Base-by-base conservation (phyloP, 2,329 filamentous ascomycete species). In the Talaromyces atroroseus region DNA sequence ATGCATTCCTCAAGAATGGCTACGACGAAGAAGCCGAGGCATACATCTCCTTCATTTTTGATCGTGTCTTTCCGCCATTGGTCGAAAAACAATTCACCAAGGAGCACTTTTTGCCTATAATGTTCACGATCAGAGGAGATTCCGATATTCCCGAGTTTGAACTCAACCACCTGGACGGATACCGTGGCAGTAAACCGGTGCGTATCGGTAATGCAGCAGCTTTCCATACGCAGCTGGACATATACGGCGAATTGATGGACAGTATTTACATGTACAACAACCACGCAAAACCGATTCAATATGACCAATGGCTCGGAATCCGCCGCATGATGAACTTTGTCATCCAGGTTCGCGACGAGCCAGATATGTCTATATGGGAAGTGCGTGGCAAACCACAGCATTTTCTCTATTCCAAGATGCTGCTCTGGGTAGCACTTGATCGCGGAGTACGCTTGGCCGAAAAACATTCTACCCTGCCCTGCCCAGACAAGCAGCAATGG, bases 281-380 rank as follows among this genome's bases (percentile, higher is more conserved):
- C 68, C 88, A 89, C 66, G 87, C 87, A 12, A 90, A 88, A 65
- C 88, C 88, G 0, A 80, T 87, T 20, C 84, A 84, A 4, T 92
- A 88, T 80, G 88, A 91, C 58, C 83, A 87, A 59, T 92, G 88
- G 88, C 78, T 85, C 44, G 79, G 82, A 2, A 82, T 92, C 24
- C 80, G 88, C 18, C 80, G 87, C 57, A 83, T 91, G 69, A 73
- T 76, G 38, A 86, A 90, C 65, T 88, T 88, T 63, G 85, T 89
- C 38, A 77, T 89, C 59, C 84, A 80, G 0, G 83, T 90, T 53
- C 80, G 85, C 67, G 72, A 85, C 56, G 74, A 85, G 45, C 83
- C 84, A 12, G 88, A 92, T 66, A 90, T 90, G 87, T 90, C 86
- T 2, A 92, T 91, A 64, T 91, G 88, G 88, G 88, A 92, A 68